phyloP scores from a whole-genome alignment of 1,284 basidiomycete species.

The Ceratobasidium papillatum region DNA sequence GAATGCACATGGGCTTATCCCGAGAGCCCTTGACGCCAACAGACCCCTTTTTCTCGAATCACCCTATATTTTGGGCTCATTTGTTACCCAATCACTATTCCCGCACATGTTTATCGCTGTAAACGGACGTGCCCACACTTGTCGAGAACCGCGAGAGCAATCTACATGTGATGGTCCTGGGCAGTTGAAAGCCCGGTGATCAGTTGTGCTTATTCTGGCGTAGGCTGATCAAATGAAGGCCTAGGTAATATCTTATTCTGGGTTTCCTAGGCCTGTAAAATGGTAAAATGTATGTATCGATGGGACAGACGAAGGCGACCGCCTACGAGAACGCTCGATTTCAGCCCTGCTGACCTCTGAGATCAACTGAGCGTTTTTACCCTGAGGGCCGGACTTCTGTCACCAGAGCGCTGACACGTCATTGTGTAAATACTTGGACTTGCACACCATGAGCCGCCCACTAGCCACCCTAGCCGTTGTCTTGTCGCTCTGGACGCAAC shows the following conservation, averaged over 20 bases:
- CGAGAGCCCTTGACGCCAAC: slow-evolving; percentile 26
- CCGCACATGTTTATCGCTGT: slow-evolving; percentile 8
- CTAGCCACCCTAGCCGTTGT: slow-evolving; percentile 31
- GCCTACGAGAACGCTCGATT: slow-evolving; percentile 19
- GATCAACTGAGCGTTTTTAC: background rate
- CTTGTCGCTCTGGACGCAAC: slow-evolving; percentile 14
- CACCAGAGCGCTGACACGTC: slow-evolving; percentile 38
- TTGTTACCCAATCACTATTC: slow-evolving; percentile 31
- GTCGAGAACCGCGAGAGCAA: slow-evolving; percentile 31
- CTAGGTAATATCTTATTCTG: slow-evolving; percentile 38
- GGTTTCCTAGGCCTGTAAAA: slow-evolving; percentile 34
- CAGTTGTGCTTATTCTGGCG: slow-evolving; percentile 26
- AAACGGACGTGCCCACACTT: slow-evolving; percentile 35
- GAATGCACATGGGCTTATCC: slow-evolving; percentile 22
- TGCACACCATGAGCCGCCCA: slow-evolving; percentile 30
- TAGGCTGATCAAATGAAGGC: slow-evolving; percentile 34
- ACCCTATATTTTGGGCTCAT: slow-evolving; percentile 38
- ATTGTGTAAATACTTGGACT: slow-evolving; percentile 25
- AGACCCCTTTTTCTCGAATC: slow-evolving; percentile 22
- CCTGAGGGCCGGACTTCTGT: slow-evolving; percentile 30
- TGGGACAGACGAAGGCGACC: slow-evolving; percentile 22
- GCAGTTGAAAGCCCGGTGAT: slow-evolving; percentile 12
- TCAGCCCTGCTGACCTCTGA: slow-evolving; percentile 35
- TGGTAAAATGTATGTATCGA: slow-evolving; percentile 38
- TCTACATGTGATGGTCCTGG: slow-evolving; percentile 39